Evolutionary conservation across 2,329 filamentous ascomycete species (phyloP).

Genomic region (Tolypocladium ovalisporum): DNA sequence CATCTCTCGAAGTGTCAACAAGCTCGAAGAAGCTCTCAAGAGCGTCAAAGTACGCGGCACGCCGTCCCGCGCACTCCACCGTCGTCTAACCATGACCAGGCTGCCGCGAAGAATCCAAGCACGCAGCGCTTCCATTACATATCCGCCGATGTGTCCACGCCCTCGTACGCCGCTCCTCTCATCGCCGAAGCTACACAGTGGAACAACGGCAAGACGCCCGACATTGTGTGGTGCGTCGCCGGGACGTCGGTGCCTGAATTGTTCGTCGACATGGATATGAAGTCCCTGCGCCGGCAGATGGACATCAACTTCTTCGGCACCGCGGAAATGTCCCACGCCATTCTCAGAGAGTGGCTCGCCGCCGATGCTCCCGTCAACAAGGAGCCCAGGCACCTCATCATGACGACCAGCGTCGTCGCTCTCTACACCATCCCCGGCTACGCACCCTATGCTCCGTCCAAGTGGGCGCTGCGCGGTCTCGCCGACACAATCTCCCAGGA

Average conservation of each 20-base stretch:
- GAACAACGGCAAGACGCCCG: constrained; percentile 65
- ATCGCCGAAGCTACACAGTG: constrained; percentile 63
- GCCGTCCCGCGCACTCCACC: not conserved
- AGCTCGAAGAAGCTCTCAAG: constrained; percentile 60
- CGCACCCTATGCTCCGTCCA: constrained; percentile 69
- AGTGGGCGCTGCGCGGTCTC: constrained; percentile 73
- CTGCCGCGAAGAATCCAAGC: constrained; percentile 51
- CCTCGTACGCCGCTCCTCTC: constrained; percentile 58
- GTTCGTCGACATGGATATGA: constrained; percentile 62
- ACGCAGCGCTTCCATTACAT: constrained; percentile 76
- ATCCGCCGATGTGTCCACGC: constrained; percentile 66
- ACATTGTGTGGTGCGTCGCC: constrained; percentile 87
- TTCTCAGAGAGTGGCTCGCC: constrained; percentile 63
- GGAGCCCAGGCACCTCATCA: constrained; percentile 66
- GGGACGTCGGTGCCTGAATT: constrained; percentile 64
- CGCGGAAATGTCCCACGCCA: constrained; percentile 75
- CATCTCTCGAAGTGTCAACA: constrained; percentile 64
- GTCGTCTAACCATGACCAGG: constrained; percentile 25
- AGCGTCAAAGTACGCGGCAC: constrained; percentile 46
- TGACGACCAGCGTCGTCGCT: constrained; percentile 69
- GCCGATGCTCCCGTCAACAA: constrained; percentile 29
- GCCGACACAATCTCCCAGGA: constrained; percentile 79
- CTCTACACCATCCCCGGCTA: constrained; percentile 77
- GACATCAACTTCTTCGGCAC: constrained; percentile 86
- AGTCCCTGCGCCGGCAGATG: constrained; percentile 66